Conservation (phyloP, 2,329 filamentous ascomycete species). For the Pseudogymnoascus sp. region DNA sequence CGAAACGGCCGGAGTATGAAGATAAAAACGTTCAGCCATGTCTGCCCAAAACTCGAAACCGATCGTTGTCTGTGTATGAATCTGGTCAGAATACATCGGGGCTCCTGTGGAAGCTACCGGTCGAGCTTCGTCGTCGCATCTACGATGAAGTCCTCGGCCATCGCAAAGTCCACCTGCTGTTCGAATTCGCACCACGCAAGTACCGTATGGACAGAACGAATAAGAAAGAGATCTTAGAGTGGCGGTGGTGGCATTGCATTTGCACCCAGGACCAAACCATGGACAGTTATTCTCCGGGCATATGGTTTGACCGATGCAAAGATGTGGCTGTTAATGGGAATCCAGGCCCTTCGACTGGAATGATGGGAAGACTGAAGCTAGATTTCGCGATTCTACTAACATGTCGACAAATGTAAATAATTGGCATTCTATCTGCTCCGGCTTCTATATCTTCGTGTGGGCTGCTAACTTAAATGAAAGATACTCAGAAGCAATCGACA, state of each 20-base stretch:
- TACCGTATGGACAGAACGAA: conserved; percentile 14
- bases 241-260: conserved; percentile 18
- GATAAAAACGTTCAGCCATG: neutral
- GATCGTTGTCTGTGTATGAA: neutral
- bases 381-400: conserved; percentile 18
- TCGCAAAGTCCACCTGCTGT: conserved; percentile 9
- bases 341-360: conserved; percentile 11
- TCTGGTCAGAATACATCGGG: neutral
- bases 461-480: conserved; percentile 12
- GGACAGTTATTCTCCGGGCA: conserved; percentile 12
- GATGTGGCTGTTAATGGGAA: conserved; percentile 11
- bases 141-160: conserved; percentile 18
- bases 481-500: conserved; percentile 19
- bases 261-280: conserved; percentile 15
- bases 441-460: too few species aligned
- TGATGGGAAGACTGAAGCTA: conserved; percentile 17
- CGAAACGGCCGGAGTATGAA: neutral
- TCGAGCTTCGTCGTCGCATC: conserved; percentile 18
- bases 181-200: conserved; percentile 7
- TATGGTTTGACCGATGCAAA: conserved; percentile 17
- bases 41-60: neutral
- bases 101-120: conserved; percentile 15
- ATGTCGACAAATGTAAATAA: conserved; percentile 17
- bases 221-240: conserved; percentile 16
- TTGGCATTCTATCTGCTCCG: neutral